Evolutionary conservation across 768 basidiomycete species (phyloP).

Genomic region (Amanita rimosa): DNA sequence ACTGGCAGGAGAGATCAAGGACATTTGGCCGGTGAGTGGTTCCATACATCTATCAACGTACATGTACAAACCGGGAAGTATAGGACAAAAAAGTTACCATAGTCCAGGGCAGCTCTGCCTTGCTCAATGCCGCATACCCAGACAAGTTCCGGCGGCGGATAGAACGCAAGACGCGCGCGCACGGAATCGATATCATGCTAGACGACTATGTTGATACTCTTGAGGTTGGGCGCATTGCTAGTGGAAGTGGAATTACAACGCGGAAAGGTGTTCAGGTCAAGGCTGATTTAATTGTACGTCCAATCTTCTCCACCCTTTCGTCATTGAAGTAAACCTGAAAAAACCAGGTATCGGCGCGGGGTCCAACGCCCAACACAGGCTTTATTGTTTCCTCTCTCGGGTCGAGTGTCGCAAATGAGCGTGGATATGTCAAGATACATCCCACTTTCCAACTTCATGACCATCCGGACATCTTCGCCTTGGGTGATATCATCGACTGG

Average conservation of each 20-base stretch:
- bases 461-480: conserved; percentile 41
- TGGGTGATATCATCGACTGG: conserved; percentile 46
- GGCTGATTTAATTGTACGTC: conserved; percentile 43
- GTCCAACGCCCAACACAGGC: conserved; percentile 31
- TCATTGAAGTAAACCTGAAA: background rate
- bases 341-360: conserved; percentile 18
- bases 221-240: conserved; percentile 22
- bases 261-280: conserved; percentile 29
- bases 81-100: conserved; percentile 38
- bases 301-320: background rate
- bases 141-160: conserved; percentile 32
- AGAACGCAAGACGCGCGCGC: conserved; percentile 23
- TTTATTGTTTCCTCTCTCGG: conserved; percentile 30
- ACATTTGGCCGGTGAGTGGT: conserved; percentile 16
- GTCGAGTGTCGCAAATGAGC: conserved; percentile 14
- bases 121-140: conserved; percentile 43
- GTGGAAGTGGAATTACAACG: conserved; percentile 22
- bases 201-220: conserved; percentile 38
- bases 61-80: background rate
- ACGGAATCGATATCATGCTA: conserved; percentile 35
- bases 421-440: conserved; percentile 32
- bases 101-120: conserved; percentile 33
- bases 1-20: conserved; percentile 19
- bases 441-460: conserved; percentile 38
- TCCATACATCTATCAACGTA: background rate